A percentile compares a stretch with the other conserved stretches of the same genome.
Conservation (phyloP, 2,329 filamentous ascomycete species). For the Fonsecaea pedrosoi region DNA sequence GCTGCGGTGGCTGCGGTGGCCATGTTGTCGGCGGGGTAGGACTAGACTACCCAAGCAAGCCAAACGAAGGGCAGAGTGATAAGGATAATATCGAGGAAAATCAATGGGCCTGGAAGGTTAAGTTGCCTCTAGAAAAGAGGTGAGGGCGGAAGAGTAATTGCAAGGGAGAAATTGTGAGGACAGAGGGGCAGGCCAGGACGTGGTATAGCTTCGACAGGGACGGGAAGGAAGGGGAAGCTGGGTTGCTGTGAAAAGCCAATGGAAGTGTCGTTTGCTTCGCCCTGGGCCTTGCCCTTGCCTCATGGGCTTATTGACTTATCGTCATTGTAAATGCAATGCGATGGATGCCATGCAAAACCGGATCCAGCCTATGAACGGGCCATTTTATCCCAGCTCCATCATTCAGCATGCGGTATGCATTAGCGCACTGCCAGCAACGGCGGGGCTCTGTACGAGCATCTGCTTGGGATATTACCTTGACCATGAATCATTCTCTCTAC, state of each 20-base stretch:
- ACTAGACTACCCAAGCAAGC: background rate
- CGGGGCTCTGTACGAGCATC: background rate
- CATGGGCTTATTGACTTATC: constrained; percentile 1
- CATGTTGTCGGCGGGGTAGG: constrained; percentile 23
- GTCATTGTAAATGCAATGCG: constrained; percentile 11
- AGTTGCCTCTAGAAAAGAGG: constrained; percentile 24
- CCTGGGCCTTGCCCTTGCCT: background rate
- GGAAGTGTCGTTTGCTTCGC: background rate
- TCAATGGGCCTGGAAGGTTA: constrained; percentile 20
- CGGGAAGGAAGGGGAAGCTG: constrained; percentile 19
- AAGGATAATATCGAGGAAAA: constrained; percentile 27
- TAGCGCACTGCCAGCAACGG: constrained; percentile 11
- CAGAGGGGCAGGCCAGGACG: constrained; percentile 20
- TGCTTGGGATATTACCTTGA: constrained; percentile 1
- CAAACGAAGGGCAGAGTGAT: constrained; percentile 21
- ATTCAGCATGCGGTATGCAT: constrained; percentile 23
- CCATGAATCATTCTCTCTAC: background rate
- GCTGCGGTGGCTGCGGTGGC: constrained; percentile 31
- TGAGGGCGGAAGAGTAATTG: constrained; percentile 34
- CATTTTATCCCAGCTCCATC: constrained; percentile 13
- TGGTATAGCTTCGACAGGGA: constrained; percentile 17
- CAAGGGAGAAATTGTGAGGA: constrained; percentile 11
- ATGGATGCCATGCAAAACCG: constrained; percentile 19
- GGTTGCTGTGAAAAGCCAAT: constrained; percentile 3
- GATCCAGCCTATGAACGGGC: constrained; percentile 5